Percentiles rank a stretch among this genome's conserved stretches.
phyloP scores from a whole-genome alignment of 169 alveolate species.

The Plasmodium cynomolgi region DNA sequence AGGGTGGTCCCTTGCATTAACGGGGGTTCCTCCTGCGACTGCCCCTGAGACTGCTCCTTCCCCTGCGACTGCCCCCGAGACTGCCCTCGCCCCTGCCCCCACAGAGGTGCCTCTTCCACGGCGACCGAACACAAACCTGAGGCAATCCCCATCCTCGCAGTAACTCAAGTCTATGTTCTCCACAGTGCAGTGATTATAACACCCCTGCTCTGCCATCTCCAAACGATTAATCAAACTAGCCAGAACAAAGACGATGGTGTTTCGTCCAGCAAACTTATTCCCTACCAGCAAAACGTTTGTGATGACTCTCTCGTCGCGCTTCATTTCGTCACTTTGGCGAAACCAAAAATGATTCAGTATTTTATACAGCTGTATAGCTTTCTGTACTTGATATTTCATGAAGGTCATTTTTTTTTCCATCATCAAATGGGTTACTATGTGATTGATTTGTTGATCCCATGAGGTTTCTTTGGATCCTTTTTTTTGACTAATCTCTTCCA shows the following conservation, averaged over 20 bases:
- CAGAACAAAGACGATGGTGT: conserved; percentile 12
- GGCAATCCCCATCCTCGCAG: conserved; percentile 3
- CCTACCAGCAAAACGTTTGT: conserved; percentile 34
- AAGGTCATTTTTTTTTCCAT: conserved; percentile 18
- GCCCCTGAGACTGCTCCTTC: no score
- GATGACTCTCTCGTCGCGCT: neutral
- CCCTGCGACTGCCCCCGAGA: no score
- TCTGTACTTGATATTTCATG: conserved; percentile 40
- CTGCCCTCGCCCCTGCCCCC: no score
- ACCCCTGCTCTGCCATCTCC: neutral
- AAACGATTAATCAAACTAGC: neutral
- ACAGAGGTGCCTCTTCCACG: no score
- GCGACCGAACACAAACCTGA: neutral
- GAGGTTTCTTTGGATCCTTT: neutral
- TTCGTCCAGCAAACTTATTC: conserved; percentile 29
- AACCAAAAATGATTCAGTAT: neutral
- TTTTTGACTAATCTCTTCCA: neutral
- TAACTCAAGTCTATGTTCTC: conserved; percentile 17
- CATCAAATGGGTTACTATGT: neutral
- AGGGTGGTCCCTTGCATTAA: neutral
- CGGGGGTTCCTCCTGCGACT: no score
- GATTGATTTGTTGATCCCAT: neutral
- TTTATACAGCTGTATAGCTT: conserved; percentile 16
- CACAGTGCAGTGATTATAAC: neutral
- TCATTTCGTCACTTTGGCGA: neutral